phyloP scores from a whole-genome alignment of 208 protist species.

The Crithidia bombi region DNA sequence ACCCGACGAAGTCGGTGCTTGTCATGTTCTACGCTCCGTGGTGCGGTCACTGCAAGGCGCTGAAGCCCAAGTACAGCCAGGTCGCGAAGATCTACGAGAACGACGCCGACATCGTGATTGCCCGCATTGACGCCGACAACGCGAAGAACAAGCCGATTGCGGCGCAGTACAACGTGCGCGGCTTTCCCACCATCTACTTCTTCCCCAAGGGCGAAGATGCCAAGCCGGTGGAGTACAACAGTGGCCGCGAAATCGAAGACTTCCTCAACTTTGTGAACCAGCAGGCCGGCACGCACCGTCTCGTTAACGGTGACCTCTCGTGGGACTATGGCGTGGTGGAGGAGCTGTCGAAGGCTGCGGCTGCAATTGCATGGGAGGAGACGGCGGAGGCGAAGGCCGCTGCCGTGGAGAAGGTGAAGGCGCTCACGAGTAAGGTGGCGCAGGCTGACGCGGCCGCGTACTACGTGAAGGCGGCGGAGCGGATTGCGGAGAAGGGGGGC shows the following conservation, averaged over 20 bases:
- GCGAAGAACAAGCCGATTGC: slow-evolving; percentile 29
- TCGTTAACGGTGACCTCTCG: slow-evolving; percentile 56
- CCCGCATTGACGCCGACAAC: slow-evolving; percentile 60
- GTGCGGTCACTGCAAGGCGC: slow-evolving; percentile 90
- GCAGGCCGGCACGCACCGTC: slow-evolving; percentile 44
- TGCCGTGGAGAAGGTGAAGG: slow-evolving; percentile 27
- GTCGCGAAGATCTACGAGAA: slow-evolving; percentile 53
- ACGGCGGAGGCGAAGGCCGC: slow-evolving; percentile 16
- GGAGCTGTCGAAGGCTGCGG: slow-evolving; percentile 31
- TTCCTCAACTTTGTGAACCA: slow-evolving; percentile 75
- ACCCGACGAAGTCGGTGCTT: slow-evolving; percentile 55
- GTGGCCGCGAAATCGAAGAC: slow-evolving; percentile 46
- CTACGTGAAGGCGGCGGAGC: slow-evolving; percentile 49
- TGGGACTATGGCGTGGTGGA: slow-evolving; percentile 44
- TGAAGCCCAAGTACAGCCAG: slow-evolving; percentile 63
- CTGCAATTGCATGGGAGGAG: slow-evolving; percentile 11
- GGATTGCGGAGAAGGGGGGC: slow-evolving; percentile 34
- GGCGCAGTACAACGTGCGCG: slow-evolving; percentile 39
- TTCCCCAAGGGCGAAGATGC: slow-evolving; percentile 54
- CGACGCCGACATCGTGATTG: slow-evolving; percentile 82
- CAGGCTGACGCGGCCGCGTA: slow-evolving; percentile 21
- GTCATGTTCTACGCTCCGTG: slow-evolving; percentile 83
- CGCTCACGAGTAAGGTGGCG: background rate
- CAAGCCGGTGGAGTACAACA: slow-evolving; percentile 51
- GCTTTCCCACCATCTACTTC: slow-evolving; percentile 69